Base-by-base conservation (phyloP, 2,329 filamentous ascomycete species). In the Metarhizium sp. region DNA sequence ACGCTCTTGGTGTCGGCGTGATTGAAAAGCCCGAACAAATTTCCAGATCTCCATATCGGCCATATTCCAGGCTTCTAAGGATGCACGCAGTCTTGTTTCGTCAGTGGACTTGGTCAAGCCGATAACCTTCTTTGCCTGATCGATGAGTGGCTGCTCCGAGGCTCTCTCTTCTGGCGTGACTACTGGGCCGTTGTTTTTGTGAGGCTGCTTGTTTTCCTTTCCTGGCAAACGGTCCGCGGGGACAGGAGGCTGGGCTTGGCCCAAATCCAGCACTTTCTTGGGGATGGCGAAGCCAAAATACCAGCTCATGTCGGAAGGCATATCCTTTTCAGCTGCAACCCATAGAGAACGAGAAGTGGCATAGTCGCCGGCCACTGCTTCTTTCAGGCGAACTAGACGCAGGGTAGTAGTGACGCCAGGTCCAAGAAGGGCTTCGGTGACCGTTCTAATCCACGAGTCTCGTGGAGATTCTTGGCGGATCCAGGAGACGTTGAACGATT, bases 211-310 rank as follows among this genome's bases (percentile, higher is more conserved):
- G 47, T 54, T 48, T 32, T 62, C 51, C 3, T 59, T 55, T 45
- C 53, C 59, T 25, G 36, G 57, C 25, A 60, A 52, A n/a, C 63
- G 63, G 43, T 62, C 59, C 3, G 60, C 63, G 7, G 63, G 63
- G 16, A 64, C 60, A 11, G 66, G 64, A 20, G 61, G 61, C 18
- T 51, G 34, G 8, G 62, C 63, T 34, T 60, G 59, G 29, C 64
- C 58, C 50, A 77, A 74, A 45, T 77, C 70, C 4, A 79, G 75
- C 11, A 74, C 72, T 20, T 75, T 71, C 50, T 78, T 76, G 2
- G 92, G 89, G 10, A 96, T 78, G 14, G 78, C 75, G 70, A 97
- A 97, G 54, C 92, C 94, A 67, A 97, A 90, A 61, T 87, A 81
- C 90, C 91, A 97, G 66, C 92, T 87, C 2, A 96, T 75, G 60